Evolutionary conservation across 1,139 yeast genomes (phyloP), one percentile per base, ranked within the genome.

Genomic region (Candida dubliniensis): DNA sequence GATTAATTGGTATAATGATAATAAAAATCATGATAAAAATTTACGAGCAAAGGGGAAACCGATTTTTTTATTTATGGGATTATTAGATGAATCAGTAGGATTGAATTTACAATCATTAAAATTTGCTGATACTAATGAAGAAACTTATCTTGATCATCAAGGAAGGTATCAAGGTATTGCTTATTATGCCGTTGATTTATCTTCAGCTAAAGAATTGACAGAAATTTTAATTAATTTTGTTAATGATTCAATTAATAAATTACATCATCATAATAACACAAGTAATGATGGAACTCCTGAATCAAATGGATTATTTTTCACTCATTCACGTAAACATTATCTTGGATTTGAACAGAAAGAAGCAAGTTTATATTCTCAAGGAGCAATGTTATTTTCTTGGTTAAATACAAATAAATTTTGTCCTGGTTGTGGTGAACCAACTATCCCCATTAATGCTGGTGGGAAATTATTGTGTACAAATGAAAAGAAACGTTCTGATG

Each of bases 351-450:
- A 63, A 41, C 53, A 57, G 30, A 74, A 69, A 35, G 87, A 84
- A 47, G 83, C 87, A 0, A 78, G 90, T 2, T 60, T 88, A 15
- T 84, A 78, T 53, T 84, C 95, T 3, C 95, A 90, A 58, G 93
- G 89, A 0, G 81, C 84, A 48, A 88, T 87, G 84, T 87, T 84
- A 58, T 60, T 89, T 45, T 96, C 90, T 63, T 91, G 98, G 97
- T 70, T 87, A 43, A 64, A 68, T 43, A 79, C 93, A 45, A 86
- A 84, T 61, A 71, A 76, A 49, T 88, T 77, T 64, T 91, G 99
- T 60, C 93, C 95, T 1, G 95, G 95, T 0, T 93, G 99, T 68
- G 97, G 96, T 0, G 59, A 76, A 1, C 75, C 71, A 47, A 83
- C 82, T 27, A 76, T 85, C 49, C 83, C 89, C 4, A 77, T 85